Evolutionary conservation across 139 green algal genomes (phyloP).

Genomic region (Chlorella sp.): DNA sequence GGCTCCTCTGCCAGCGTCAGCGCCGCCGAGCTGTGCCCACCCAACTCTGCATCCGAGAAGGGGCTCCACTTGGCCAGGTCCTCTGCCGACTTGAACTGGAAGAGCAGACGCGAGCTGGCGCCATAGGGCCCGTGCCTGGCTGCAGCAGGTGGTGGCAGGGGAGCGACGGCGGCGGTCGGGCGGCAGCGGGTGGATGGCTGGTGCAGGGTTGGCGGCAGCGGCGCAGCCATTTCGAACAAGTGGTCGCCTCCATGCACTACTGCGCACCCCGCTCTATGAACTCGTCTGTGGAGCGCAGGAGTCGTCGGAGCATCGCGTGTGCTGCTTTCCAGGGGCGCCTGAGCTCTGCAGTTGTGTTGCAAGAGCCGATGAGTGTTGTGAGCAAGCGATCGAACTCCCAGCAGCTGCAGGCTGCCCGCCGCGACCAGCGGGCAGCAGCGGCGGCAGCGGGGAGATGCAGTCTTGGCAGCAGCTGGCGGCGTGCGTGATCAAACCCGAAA

Average conservation of each 20-base stretch:
- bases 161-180: not conserved
- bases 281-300: conserved; percentile 15
- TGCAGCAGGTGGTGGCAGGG: not conserved
- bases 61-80: conserved; percentile 48
- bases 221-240: not conserved
- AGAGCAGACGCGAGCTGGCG: conserved; percentile 31
- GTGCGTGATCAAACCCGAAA: no score
- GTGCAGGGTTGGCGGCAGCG: not conserved
- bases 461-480: no score
- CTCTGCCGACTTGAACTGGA: conserved; percentile 36
- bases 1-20: conserved; percentile 26
- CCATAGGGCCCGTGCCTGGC: conserved; percentile 5
- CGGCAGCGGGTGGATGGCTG: not conserved
- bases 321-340: no score
- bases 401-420: no score
- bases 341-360: no score
- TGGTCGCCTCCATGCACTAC: not conserved
- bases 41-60: conserved; percentile 49
- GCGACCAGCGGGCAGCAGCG: no score
- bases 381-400: no score
- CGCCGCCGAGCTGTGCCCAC: conserved; percentile 44
- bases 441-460: no score
- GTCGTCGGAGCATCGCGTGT: not conserved
- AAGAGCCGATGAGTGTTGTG: no score
- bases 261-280: conserved; percentile 15